Conservation (phyloP, 768 basidiomycete genomes). For the Candolleomyces eurysporus region DNA sequence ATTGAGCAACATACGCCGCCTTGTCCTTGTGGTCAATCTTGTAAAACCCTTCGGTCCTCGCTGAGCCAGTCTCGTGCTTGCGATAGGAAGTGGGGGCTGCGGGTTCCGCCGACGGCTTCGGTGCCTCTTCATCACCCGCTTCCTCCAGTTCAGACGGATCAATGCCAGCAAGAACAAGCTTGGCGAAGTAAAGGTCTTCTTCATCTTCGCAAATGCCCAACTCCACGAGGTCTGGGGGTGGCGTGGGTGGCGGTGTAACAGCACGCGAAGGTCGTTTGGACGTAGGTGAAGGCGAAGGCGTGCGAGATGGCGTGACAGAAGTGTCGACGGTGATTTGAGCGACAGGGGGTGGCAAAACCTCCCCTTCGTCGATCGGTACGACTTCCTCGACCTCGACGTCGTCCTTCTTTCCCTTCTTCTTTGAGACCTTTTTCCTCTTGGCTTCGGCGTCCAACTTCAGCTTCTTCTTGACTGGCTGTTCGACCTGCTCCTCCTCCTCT, state of each 20-base stretch:
- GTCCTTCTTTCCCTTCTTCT: constrained; percentile 17
- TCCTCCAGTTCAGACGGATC: constrained; percentile 14
- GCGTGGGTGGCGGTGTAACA: constrained; percentile 42
- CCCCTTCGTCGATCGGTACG: constrained; percentile 28
- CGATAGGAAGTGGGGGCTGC: constrained; percentile 55
- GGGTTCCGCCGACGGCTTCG: constrained; percentile 14
- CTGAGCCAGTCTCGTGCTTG: constrained; percentile 80
- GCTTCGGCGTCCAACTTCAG: constrained; percentile 29
- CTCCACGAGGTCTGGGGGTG: constrained; percentile 51
- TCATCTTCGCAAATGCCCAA: constrained; percentile 77
- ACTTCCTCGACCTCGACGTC: constrained; percentile 25
- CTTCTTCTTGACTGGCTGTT: constrained; percentile 45
- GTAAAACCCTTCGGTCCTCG: constrained; percentile 93
- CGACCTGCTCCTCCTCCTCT: constrained; percentile 20
- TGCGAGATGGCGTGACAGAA: constrained; percentile 50
- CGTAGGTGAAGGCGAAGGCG: constrained; percentile 41
- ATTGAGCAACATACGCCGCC: constrained; percentile 89
- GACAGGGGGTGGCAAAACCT: constrained; percentile 49
- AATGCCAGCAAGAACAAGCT: constrained; percentile 51
- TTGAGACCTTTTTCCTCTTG: constrained; percentile 36
- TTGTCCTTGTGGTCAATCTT: constrained; percentile 92
- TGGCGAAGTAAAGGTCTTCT: constrained; percentile 83
- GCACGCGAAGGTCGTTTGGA: constrained; percentile 31
- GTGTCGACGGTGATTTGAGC: constrained; percentile 47
- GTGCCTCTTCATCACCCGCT: constrained; percentile 16